Percentiles rank a stretch among this genome's conserved stretches.
phyloP scores from a whole-genome alignment of 164 flowering plant genomes.

The Saururus chinensis region DNA sequence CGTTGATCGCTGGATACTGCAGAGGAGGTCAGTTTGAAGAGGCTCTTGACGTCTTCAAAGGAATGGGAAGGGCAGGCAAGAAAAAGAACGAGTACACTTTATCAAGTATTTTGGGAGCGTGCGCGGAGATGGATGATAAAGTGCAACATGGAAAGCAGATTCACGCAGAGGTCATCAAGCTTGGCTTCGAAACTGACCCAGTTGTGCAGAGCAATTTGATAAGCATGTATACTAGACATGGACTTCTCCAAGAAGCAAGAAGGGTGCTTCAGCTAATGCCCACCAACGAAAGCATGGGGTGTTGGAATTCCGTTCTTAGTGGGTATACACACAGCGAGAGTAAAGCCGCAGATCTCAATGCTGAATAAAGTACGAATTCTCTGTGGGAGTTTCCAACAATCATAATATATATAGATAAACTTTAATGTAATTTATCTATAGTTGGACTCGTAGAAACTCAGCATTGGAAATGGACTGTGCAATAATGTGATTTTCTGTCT shows the following conservation, averaged over 20 bases:
- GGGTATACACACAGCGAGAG: conserved; percentile 28
- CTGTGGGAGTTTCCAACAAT: conserved; percentile 1
- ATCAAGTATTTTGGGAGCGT: conserved; percentile 46
- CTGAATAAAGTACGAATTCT: conserved; percentile 3
- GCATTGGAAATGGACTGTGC: too few species aligned
- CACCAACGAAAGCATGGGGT: conserved; percentile 18
- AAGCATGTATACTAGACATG: conserved; percentile 52
- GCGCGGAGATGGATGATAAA: conserved; percentile 27
- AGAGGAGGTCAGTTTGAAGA: conserved; percentile 21
- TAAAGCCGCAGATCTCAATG: conserved; percentile 29
- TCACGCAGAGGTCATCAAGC: conserved; percentile 47
- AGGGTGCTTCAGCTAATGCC: conserved; percentile 21
- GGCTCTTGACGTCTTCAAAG: conserved; percentile 27
- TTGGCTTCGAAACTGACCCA: conserved; percentile 28
- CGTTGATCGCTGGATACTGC: conserved; percentile 30
- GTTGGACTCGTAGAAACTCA: too few species aligned
- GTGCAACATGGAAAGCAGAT: conserved; percentile 38
- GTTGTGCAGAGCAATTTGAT: conserved; percentile 47
- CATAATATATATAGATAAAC: too few species aligned
- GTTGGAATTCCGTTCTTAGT: conserved; percentile 55
- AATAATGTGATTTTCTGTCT: too few species aligned
- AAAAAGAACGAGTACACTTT: conserved; percentile 34
- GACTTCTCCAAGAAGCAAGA: conserved; percentile 37
- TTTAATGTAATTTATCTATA: too few species aligned
- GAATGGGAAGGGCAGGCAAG: conserved; percentile 44